Conservation (phyloP, 1,139 yeast genomes). For the Magnusiomyces clavatus region DNA sequence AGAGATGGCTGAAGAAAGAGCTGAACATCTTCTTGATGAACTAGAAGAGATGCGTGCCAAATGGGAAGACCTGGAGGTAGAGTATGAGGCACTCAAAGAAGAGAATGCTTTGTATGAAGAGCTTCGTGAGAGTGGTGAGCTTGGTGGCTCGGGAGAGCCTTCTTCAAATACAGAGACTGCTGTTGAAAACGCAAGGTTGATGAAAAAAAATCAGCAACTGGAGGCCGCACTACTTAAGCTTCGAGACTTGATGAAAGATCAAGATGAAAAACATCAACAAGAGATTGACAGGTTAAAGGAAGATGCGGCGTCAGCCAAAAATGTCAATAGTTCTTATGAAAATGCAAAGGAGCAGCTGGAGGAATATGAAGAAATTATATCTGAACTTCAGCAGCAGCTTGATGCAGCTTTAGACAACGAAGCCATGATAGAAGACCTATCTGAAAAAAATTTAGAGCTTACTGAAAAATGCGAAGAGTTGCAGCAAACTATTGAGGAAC, state of each 20-base stretch:
- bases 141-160: conserved; percentile 14
- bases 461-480: conserved; percentile 36
- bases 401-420: conserved; percentile 34
- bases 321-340: conserved; percentile 16
- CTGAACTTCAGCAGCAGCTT: conserved; percentile 38
- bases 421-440: conserved; percentile 47
- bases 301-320: conserved; percentile 9
- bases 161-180: conserved; percentile 9
- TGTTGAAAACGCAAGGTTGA: conserved; percentile 31
- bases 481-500: conserved; percentile 43
- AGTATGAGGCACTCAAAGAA: conserved; percentile 39
- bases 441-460: conserved; percentile 46
- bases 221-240: conserved; percentile 35
- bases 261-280: conserved; percentile 36
- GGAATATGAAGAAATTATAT: conserved; percentile 38
- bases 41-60: conserved; percentile 31
- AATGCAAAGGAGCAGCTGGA: conserved; percentile 31
- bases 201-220: conserved; percentile 37
- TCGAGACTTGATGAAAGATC: conserved; percentile 32
- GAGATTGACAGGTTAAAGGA: conserved; percentile 32
- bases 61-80: conserved; percentile 37
- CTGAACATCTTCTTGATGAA: conserved; percentile 32
- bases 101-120: conserved; percentile 40
- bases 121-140: conserved; percentile 18
- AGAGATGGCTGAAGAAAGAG: conserved; percentile 43